These are phyloP conservation scores for Forsythia viridissima DNA, from an alignment of 257 asterid genomes.

Conservation along the genomic window DNA sequence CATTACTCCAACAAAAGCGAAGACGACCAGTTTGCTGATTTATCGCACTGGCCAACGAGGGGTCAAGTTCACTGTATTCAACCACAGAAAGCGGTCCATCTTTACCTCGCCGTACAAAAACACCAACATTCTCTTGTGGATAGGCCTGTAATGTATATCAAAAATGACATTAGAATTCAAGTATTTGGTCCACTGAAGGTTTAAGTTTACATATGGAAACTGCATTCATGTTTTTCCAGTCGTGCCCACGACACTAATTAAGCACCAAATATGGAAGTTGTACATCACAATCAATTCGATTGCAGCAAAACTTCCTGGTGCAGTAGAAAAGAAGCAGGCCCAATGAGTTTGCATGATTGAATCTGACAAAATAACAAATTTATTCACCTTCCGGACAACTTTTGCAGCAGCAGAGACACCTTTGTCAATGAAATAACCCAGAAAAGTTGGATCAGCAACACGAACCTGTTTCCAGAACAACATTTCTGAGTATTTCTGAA, in stretches of 20 bases:
- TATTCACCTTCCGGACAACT: slow-evolving; percentile 68
- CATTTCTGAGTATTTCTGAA: slow-evolving; percentile 15
- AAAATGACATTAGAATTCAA: neutral
- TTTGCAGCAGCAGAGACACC: slow-evolving; percentile 92
- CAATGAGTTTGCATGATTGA: neutral
- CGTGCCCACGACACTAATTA: neutral
- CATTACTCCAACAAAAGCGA: slow-evolving; percentile 62
- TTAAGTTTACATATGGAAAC: neutral
- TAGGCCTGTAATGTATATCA: slow-evolving; percentile 34
- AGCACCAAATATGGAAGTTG: neutral
- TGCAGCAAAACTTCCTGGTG: neutral
- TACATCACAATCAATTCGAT: neutral
- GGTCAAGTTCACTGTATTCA: slow-evolving; percentile 54
- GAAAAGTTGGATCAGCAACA: slow-evolving; percentile 92
- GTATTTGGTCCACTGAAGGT: neutral
- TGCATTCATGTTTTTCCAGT: neutral
- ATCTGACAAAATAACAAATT: neutral
- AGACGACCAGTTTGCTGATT: slow-evolving; percentile 62
- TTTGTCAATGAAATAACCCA: slow-evolving; percentile 93
- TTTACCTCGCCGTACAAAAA: slow-evolving; percentile 55
- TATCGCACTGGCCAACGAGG: slow-evolving; percentile 44
- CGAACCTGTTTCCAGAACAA: slow-evolving; percentile 65
- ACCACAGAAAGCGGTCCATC: slow-evolving; percentile 63
- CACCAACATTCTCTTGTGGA: slow-evolving; percentile 63
- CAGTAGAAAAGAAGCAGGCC: slow-evolving; percentile 2